These are phyloP conservation scores for Fusarium fujikuroi DNA, from an alignment of 2,329 filamentous ascomycete species.

Conservation along the genomic window DNA sequence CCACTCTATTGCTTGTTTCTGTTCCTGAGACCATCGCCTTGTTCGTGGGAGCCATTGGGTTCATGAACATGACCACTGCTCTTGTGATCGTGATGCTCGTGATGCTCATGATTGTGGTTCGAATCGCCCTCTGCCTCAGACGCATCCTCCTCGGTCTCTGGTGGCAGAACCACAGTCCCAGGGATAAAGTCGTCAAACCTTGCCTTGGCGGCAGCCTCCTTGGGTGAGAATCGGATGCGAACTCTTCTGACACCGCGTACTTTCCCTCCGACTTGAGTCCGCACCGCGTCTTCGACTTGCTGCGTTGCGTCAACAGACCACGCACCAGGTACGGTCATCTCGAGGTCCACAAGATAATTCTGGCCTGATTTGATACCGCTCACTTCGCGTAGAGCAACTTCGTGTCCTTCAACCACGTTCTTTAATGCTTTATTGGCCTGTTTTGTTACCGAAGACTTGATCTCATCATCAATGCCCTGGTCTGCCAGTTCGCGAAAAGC, in stretches of 20 bases:
- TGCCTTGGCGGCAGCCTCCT: constrained; percentile 67
- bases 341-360: constrained; percentile 93
- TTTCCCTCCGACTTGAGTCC: constrained; percentile 76
- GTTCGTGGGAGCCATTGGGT: constrained; percentile 32
- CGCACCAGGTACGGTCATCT: constrained; percentile 79
- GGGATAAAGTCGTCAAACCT: constrained; percentile 82
- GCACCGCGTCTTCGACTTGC: constrained; percentile 77
- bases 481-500: constrained; percentile 93
- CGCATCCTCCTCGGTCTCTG: constrained; percentile 63
- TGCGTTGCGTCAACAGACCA: constrained; percentile 81
- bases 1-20: constrained; percentile 46
- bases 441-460: constrained; percentile 76
- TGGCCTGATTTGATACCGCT: constrained; percentile 95
- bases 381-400: constrained; percentile 79
- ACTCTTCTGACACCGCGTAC: constrained; percentile 87
- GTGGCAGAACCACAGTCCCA: constrained; percentile 71
- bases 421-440: constrained; percentile 70
- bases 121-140: constrained; percentile 39
- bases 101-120: constrained; percentile 44
- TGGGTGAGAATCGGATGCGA: constrained; percentile 83
- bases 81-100: constrained; percentile 53
- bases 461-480: constrained; percentile 84
- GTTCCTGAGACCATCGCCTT: constrained; percentile 40
- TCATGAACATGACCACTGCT: constrained; percentile 37
- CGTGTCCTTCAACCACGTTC: constrained; percentile 62